phyloP scores from a whole-genome alignment of 805 yeast genomes.

The Huiozyma naganishii region DNA sequence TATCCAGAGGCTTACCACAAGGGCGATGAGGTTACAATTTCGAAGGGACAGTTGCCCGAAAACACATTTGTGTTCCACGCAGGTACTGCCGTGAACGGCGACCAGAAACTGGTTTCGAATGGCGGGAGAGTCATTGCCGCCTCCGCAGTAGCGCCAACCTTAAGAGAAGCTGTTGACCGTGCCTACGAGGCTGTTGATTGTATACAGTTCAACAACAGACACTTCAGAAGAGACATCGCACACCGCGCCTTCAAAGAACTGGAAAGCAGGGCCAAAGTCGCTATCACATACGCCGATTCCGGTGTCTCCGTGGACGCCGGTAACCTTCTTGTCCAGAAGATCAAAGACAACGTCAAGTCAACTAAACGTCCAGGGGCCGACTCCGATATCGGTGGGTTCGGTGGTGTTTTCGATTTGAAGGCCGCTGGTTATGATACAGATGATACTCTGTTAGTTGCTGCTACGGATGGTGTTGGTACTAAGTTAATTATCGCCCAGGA shows the following conservation, averaged over 20 bases:
- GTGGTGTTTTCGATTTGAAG: conserved; percentile 87
- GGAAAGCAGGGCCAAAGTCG: conserved; percentile 10
- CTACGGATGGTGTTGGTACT: conserved; percentile 99
- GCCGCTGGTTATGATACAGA: conserved; percentile 74
- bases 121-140: conserved; percentile 98
- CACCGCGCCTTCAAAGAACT: conserved; percentile 78
- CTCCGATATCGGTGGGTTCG: conserved; percentile 97
- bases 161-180: conserved; percentile 69
- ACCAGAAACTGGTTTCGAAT: conserved; percentile 58
- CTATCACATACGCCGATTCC: conserved; percentile 82
- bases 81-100: conserved; percentile 56
- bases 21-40: conserved; percentile 72
- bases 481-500: conserved; percentile 90
- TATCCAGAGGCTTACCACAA: conserved; percentile 82
- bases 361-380: conserved; percentile 95
- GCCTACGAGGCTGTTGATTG: conserved; percentile 80
- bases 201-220: conserved; percentile 62
- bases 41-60: conserved; percentile 16
- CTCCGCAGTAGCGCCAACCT: conserved; percentile 68
- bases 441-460: conserved; percentile 82
- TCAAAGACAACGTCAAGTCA: conserved; percentile 81
- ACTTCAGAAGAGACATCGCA: conserved; percentile 88
- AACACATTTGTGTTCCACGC: conserved; percentile 83
- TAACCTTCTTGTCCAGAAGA: conserved; percentile 77
- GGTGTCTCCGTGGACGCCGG: conserved; percentile 98